phyloP scores from a whole-genome alignment of 2,329 filamentous ascomycete species.

The Penicillium freii region DNA sequence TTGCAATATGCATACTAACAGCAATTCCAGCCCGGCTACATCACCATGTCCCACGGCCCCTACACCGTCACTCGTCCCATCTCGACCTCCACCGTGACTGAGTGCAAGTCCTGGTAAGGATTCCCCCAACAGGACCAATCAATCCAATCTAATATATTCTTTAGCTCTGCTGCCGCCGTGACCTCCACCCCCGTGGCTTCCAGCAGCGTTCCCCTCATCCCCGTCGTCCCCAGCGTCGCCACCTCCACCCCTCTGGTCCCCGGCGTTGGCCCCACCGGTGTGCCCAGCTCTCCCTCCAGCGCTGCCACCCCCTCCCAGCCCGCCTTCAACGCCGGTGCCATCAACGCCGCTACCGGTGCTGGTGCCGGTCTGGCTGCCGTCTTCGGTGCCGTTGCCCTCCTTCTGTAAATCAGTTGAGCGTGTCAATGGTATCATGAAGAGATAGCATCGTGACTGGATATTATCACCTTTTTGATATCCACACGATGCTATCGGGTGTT shows the following conservation, averaged over 20 bases:
- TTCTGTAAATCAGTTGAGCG: constrained; percentile 39
- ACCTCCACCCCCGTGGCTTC: constrained; percentile 19
- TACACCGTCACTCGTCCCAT: constrained; percentile 61
- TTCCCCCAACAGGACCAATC: not conserved
- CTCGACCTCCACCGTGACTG: constrained; percentile 53
- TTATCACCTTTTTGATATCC: not conserved
- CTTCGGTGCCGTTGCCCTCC: constrained; percentile 51
- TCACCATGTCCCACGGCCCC: constrained; percentile 71
- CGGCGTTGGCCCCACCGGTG: constrained; percentile 13
- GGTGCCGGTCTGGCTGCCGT: constrained; percentile 54
- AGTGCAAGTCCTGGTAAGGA: constrained; percentile 44
- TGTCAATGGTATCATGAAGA: constrained; percentile 4
- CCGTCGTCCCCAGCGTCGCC: constrained; percentile 14
- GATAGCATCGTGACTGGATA: not conserved
- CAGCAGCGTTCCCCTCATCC: constrained; percentile 18
- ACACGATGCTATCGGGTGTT: constrained; percentile 13
- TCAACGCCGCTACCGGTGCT: constrained; percentile 47
- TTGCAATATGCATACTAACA: not conserved
- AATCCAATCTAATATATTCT: constrained; percentile 7
- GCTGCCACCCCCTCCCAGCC: constrained; percentile 20
- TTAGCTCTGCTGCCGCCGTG: constrained; percentile 23
- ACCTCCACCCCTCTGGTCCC: constrained; percentile 25
- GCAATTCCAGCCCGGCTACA: constrained; percentile 56
- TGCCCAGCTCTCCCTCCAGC: constrained; percentile 22
- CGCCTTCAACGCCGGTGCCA: constrained; percentile 52